Conservation (phyloP, 805 yeast species). For the Yarrowia alimentaria region DNA sequence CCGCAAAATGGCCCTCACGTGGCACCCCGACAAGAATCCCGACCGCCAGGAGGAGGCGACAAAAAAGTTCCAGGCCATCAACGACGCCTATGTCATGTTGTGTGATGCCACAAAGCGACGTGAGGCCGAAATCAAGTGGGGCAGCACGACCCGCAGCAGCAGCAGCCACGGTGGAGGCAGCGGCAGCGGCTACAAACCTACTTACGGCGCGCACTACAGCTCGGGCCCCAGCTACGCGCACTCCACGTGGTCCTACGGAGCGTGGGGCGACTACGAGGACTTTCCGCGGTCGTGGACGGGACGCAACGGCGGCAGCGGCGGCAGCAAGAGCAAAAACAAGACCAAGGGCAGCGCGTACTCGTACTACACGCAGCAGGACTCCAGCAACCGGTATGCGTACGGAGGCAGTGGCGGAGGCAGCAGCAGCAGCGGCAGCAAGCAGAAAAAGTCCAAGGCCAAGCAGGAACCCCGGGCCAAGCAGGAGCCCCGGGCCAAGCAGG, state of each 20-base stretch:
- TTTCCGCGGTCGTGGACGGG: no score
- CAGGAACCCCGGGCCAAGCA: not conserved
- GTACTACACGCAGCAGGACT: conserved; percentile 3
- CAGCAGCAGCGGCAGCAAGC: no score
- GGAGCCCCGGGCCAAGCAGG: conserved; percentile 2
- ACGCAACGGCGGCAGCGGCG: not conserved
- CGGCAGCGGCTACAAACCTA: no score
- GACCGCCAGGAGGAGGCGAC: conserved; percentile 62
- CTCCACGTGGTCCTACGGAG: not conserved
- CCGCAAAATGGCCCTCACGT: conserved; percentile 64
- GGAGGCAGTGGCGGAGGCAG: not conserved
- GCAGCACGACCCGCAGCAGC: no score
- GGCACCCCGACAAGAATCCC: conserved; percentile 81
- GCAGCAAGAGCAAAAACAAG: conserved; percentile 2
- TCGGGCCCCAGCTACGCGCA: no score
- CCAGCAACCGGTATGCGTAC: conserved; percentile 12
- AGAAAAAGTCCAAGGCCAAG: not conserved
- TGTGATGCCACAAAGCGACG: conserved; percentile 4
- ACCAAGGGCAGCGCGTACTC: conserved; percentile 5
- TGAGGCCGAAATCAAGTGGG: conserved; percentile 15
- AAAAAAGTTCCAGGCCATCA: conserved; percentile 88
- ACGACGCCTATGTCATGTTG: conserved; percentile 57
- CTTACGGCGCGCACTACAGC: no score
- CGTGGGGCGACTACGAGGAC: no score
- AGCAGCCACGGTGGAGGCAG: no score